phyloP scores from a whole-genome alignment of 768 basidiomycete genomes.

The Hygrophorus pudorinus region DNA sequence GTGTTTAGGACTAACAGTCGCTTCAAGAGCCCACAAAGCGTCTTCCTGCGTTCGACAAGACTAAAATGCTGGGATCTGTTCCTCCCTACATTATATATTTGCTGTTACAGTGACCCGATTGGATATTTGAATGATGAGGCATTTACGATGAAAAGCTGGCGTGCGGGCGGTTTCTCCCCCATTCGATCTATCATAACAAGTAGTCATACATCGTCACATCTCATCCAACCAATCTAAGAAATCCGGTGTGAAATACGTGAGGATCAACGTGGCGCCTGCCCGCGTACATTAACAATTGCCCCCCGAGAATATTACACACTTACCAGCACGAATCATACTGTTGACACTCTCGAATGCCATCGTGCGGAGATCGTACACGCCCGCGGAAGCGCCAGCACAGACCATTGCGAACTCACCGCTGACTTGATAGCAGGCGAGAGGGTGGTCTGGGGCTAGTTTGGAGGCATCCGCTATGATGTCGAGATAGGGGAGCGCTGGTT shows the following conservation, averaged over 20 bases:
- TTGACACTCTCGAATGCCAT: constrained; percentile 96
- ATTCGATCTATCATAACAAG: background rate
- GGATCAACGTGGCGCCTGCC: constrained; percentile 79
- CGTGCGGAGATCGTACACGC: constrained; percentile 82
- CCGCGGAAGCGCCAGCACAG: constrained; percentile 84
- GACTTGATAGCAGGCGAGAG: constrained; percentile 95
- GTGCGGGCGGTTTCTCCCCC: too few species aligned
- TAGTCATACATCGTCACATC: background rate
- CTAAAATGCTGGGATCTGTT: too few species aligned
- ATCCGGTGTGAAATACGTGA: constrained; percentile 95
- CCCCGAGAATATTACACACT: background rate
- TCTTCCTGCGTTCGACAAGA: too few species aligned
- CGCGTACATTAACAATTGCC: constrained; percentile 5
- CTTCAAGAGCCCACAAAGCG: too few species aligned
- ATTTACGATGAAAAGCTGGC: too few species aligned
- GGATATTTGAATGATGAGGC: too few species aligned
- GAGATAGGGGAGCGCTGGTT: constrained; percentile 91
- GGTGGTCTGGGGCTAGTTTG: constrained; percentile 72
- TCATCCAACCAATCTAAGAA: constrained; percentile 78
- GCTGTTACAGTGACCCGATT: too few species aligned
- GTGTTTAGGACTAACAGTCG: too few species aligned
- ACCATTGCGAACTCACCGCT: constrained; percentile 98
- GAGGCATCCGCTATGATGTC: constrained; percentile 91
- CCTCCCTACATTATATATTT: too few species aligned
- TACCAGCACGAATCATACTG: constrained; percentile 87